Evolutionary conservation across 1,284 basidiomycete genomes (phyloP).

Genomic region (Golubevia sp.): DNA sequence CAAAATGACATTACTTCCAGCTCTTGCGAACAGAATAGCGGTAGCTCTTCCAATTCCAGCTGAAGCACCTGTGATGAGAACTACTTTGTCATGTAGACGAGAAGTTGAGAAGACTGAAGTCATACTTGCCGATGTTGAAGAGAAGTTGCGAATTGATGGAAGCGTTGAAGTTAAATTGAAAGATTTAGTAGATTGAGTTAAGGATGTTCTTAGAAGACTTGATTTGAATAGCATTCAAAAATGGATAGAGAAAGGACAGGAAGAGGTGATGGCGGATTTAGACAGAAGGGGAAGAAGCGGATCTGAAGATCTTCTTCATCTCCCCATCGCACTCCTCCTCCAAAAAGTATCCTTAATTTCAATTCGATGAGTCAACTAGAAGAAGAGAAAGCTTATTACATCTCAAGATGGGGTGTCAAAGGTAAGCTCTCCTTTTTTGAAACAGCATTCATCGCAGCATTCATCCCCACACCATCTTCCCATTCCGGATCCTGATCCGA

Average conservation of each 20-base stretch:
- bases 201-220: too few species aligned
- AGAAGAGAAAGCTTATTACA: slow-evolving; percentile 34
- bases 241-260: too few species aligned
- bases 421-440: not conserved
- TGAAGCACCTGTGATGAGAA: slow-evolving; percentile 83
- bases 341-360: too few species aligned
- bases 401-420: slow-evolving; percentile 20
- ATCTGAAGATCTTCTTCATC: too few species aligned
- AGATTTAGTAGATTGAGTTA: too few species aligned
- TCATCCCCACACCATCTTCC: slow-evolving; percentile 4
- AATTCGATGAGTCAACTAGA: slow-evolving; percentile 8
- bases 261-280: too few species aligned
- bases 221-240: too few species aligned
- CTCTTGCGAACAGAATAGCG: slow-evolving; percentile 40
- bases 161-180: too few species aligned
- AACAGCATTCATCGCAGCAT: not conserved
- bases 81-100: slow-evolving; percentile 75
- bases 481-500: slow-evolving; percentile 2
- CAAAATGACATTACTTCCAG: slow-evolving; percentile 63
- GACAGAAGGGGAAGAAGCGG: too few species aligned
- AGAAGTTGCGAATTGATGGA: too few species aligned
- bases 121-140: too few species aligned
- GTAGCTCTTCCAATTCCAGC: slow-evolving; percentile 72
- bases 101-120: slow-evolving; percentile 36
- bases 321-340: too few species aligned